Evolutionary conservation across 2,329 filamentous ascomycete genomes (phyloP), one percentile per base, ranked within the genome.

Genomic region (Hypoxylon sp.): DNA sequence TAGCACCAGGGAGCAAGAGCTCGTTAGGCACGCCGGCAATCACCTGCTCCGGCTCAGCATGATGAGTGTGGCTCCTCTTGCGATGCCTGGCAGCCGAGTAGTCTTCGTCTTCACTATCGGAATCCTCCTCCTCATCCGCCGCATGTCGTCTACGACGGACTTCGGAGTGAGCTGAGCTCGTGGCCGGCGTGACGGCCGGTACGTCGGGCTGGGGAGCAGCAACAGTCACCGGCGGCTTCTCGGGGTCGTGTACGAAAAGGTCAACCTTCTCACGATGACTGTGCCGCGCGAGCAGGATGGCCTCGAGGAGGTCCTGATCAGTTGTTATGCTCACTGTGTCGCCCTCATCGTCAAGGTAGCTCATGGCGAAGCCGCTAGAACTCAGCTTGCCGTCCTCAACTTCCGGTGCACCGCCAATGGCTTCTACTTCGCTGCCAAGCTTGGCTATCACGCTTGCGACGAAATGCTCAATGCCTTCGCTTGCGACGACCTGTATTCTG

Each of bases 251-350:
- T 11, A 98, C 94, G 73, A 97, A 98, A 14, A 99, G 85, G 74
- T 99, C 96, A 18, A 99, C 96, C 84, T 99, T 99, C 72, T 98
- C 96, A 46, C 89, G 89, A 71, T 84, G 88, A 46, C 87, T 85
- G 62, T 91, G 89, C 64, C 93, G 90, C 3, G 95, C 93, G 26
- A 98, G 86, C 18, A 90, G 84, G 70, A 99, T 93, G 1, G 96
- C 93, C 79, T 99, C 96, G 1, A 96, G 81, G 42, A 99, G 86
- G 76, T 99, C 96, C 70, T 95, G 91, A 75, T 98, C 93, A 0
- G 95, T 97, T 9, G 96, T 99, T 77, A 99, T 97, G 40, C 94
- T 97, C 14, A 99, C 93, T 0, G 93, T 94, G 77, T 99, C 96
- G 60, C 96, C 95, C 76, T 99, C 96, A 72, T 98, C 95, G 77